Percentiles rank a stretch among this genome's conserved stretches.
Evolutionary conservation across 345 rosid species (phyloP).

Genomic region (Lagerstroemia speciosa): DNA sequence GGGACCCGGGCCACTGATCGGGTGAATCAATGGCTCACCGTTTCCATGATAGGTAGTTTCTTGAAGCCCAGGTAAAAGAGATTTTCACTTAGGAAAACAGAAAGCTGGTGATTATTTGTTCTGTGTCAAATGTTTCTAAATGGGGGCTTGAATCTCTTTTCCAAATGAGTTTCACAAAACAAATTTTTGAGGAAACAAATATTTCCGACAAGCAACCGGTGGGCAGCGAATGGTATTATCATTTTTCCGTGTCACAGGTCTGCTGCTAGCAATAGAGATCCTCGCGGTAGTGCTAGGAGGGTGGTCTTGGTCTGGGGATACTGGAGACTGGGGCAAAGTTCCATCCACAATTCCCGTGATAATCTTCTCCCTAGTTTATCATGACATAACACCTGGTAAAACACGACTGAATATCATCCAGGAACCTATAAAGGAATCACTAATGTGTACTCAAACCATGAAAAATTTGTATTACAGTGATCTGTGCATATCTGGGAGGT

Average conservation of each 20-base stretch:
- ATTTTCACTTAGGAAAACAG: neutral
- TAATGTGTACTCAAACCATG: neutral
- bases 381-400: constrained; percentile 50
- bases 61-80: neutral
- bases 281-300: constrained; percentile 34
- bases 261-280: constrained; percentile 46
- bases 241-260: constrained; percentile 23
- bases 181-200: neutral
- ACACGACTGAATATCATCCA: neutral
- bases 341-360: constrained; percentile 49
- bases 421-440: neutral
- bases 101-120: too few species aligned
- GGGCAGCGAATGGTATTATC: neutral
- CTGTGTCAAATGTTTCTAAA: too few species aligned
- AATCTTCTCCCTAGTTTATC: constrained; percentile 54
- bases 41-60: constrained; percentile 45
- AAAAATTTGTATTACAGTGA: constrained; percentile 26
- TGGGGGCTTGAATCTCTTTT: neutral
- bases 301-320: constrained; percentile 42
- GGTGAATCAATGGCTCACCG: constrained; percentile 51
- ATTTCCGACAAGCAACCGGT: neutral
- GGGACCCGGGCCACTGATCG: constrained; percentile 49
- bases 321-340: constrained; percentile 47
- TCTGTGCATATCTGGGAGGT: constrained; percentile 57
- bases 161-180: neutral